Base-by-base conservation (phyloP, 768 basidiomycete genomes). In the Exidia glandulosa region DNA sequence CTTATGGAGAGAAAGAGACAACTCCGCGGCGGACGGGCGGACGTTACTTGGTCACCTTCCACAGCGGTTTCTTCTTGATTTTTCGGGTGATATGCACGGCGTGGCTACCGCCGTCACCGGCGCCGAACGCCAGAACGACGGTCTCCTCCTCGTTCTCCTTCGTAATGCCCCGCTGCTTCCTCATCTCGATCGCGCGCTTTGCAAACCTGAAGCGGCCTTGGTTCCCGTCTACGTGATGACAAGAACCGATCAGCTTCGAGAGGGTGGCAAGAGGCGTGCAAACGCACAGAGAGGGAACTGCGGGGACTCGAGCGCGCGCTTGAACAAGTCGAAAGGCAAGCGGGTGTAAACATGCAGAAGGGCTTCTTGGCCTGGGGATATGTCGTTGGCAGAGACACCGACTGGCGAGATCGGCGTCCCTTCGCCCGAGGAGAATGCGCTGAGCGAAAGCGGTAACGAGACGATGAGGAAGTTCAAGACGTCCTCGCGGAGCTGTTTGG, bases 201-300 rank as follows among this genome's bases (percentile, higher is more conserved):
- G 91, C 90, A 73, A 94, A 94, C 67, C 87, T 87, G 76, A 94
- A 96, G 52, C 92, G 84, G 62, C 84, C 82, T 69, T 94, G 91
- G 73, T 90, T 88, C 60, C 87, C 82, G 25, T 86, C 88, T 87
- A 71, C 60, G 59, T 67, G 25, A 45, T 13, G 57, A n/a, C 19
- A 41, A 57, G 45, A 41, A 23, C 25, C 36, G 36, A 30, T 59
- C 23, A 52, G 30, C 31, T 41, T 23, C 27, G 37, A 16, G 16
- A 34, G 32, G 36, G 45, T n/a, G 30, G 10, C 37, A 41, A 59
- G 34, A 27, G 23, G 31, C 57, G 32, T 34, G n/a, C n/a, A 32
- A 61, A 69, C 77, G 60, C 63, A 89, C 90, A 90, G 62, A 92
- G 87, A 70, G 85, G 81, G 75, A 91, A 90, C 29, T 77, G 79